Evolutionary conservation across 305 asterid genomes (phyloP), one percentile per base, ranked within the genome.

Genomic region (Withania somnifera): DNA sequence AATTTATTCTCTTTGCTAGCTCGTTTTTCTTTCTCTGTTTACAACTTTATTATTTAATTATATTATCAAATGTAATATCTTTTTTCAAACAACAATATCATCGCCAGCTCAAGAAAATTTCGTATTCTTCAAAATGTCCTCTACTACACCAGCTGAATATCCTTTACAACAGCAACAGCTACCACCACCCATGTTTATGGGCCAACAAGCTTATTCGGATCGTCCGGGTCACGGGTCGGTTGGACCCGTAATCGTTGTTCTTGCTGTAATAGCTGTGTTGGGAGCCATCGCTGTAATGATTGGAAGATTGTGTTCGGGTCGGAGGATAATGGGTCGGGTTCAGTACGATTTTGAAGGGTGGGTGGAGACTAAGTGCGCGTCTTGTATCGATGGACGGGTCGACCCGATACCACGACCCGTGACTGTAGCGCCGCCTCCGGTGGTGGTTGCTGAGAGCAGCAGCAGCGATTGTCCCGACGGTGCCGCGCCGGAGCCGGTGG

Each of bases 251-350:
- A 91, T 94, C 60, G 98, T 88, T 50, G 97, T 93, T 17, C 92
- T 94, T 9, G 97, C 97, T 4, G 90, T 93, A 38, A 89, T 94
- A 60, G 82, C 89, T 0, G 83, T 94, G 5, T 86, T 94, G 56
- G 92, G 93, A 24, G 94, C 90, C 5, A 32, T 92, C 1, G 95
- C 98, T 7, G 92, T 93, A 15, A 86, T 92, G 95, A 85, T 94
- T 24, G 98, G 98, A 17, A 87, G 98, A 57, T 88, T 93, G 7
- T 93, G 97, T 83, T 88, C 97, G 42, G 98, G 97, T 34, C 88
- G 97, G 82, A 89, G 89, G 10, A 88, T 95, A 17, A 84, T 89
- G 88, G 98, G 98, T 15, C 88, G 58, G 5, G 93, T 86, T 2
- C 88, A 85, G 88, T 89, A 89, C 84, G 97, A 90, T 75, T 86